Base-by-base conservation (phyloP, 108 stramenopile genomes). In the Nitzschia putrida region DNA sequence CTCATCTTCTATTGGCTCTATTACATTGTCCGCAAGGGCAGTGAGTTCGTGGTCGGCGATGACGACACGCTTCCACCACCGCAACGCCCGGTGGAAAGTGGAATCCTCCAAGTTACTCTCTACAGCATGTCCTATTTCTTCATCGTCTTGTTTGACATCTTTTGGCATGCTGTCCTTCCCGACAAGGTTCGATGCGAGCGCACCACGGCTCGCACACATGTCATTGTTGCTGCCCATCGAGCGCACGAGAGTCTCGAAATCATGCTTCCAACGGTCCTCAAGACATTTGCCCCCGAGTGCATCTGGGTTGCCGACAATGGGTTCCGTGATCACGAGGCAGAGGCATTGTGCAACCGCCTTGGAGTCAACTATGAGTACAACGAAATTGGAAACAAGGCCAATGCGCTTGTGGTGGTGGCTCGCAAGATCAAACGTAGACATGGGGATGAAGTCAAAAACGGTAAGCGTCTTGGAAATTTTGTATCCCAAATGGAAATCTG, bases 301-400 rank as follows among this genome's bases (percentile, higher is more conserved):
- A 43, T 63, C 8, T 63, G 61, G 61, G 61, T 63, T 2, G 61
- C 61, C 23, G 61, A 63, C 61, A 63, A 63, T 8, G 61, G 61
- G 0, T 63, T 45, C 21, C 61, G 24, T 24, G 61, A 63, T 38
- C 16, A 44, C 20, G 43, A 63, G 8, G 44, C 61, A 12, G 61
- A 63, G 22, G 61, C 61, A 9, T 39, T 63, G 8, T 63, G 61
- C 23, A 9, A 44, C 43, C 16, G 61, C 3, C 61, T 63, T 20
- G 61, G 61, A 21, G 61, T 63, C 42, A 63, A 63, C 61, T 63
- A 63, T 8, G 61, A 63, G 23, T 63, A 10, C 61, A 63, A 63
- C 20, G 44, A 44, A 21, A 23, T 45, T n/a, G 61, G 61, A 63
- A 63, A 63, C 61, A 63, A 63, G 61, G 61, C 61, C 8, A 63